phyloP scores from a whole-genome alignment of 2,329 filamentous ascomycete genomes.

The Tolypocladium capitatum region DNA sequence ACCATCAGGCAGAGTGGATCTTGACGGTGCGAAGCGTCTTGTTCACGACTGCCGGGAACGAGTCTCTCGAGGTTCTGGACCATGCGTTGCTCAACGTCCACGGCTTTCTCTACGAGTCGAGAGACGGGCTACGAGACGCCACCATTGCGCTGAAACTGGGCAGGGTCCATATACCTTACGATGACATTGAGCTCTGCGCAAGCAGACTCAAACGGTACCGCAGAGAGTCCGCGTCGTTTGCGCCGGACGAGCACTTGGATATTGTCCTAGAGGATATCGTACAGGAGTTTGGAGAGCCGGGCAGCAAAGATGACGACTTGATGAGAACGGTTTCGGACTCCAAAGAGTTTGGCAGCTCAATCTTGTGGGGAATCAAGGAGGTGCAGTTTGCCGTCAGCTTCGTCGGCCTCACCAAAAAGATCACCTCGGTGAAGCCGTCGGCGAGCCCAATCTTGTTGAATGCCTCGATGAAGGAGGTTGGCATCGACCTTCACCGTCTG shows the following conservation, averaged over 20 bases:
- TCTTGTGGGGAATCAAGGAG: slow-evolving; percentile 86
- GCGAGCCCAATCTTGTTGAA: slow-evolving; percentile 69
- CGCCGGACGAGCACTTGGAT: slow-evolving; percentile 34
- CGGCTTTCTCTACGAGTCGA: slow-evolving; percentile 71
- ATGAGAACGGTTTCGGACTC: slow-evolving; percentile 82
- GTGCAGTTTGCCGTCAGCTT: slow-evolving; percentile 92
- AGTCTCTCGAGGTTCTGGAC: slow-evolving; percentile 80
- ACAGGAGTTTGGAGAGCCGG: slow-evolving; percentile 57
- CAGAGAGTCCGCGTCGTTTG: slow-evolving; percentile 20
- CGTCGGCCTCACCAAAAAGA: slow-evolving; percentile 70
- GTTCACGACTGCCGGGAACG: slow-evolving; percentile 72
- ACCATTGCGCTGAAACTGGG: slow-evolving; percentile 85
- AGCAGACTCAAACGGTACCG: slow-evolving; percentile 38
- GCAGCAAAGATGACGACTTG: slow-evolving; percentile 52
- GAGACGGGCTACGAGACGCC: slow-evolving; percentile 80
- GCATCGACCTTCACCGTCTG: slow-evolving; percentile 80
- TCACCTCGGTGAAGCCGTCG: slow-evolving; percentile 53
- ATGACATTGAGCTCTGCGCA: slow-evolving; percentile 60
- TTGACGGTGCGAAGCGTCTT: slow-evolving; percentile 73
- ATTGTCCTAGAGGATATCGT: slow-evolving; percentile 60
- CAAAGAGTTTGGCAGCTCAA: slow-evolving; percentile 80
- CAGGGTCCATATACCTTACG: slow-evolving; percentile 77
- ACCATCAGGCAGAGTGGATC: slow-evolving; percentile 81
- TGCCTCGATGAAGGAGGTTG: slow-evolving; percentile 90
- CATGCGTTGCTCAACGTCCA: slow-evolving; percentile 81